phyloP scores from a whole-genome alignment of 257 asterid species.

The Oldenlandia corymbosa region DNA sequence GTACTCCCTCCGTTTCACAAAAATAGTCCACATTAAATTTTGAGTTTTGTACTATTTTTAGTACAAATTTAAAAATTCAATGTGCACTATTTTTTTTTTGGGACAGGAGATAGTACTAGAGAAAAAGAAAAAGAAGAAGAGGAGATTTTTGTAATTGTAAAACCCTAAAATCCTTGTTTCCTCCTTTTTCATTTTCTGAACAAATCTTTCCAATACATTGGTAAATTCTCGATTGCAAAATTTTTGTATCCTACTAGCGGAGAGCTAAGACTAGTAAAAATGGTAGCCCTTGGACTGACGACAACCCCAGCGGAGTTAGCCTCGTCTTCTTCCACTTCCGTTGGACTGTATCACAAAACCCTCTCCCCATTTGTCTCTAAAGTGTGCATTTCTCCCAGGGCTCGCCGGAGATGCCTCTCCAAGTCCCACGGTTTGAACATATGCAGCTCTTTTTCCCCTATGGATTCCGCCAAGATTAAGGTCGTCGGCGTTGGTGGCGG shows the following conservation, averaged over 20 bases:
- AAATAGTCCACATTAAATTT: no score
- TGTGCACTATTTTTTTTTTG: no score
- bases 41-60: no score
- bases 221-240: background rate
- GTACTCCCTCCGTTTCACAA: no score
- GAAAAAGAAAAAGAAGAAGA: no score
- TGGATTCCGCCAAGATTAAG: conserved; percentile 89
- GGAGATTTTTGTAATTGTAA: background rate
- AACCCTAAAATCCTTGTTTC: conserved; percentile 1
- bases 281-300: conserved; percentile 50
- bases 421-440: conserved; percentile 37
- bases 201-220: background rate
- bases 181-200: background rate
- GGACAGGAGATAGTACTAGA: no score
- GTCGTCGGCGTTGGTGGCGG: conserved; percentile 98
- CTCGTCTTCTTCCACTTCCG: conserved; percentile 40
- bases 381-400: conserved; percentile 34
- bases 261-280: conserved; percentile 12
- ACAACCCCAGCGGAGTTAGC: conserved; percentile 48
- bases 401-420: conserved; percentile 38
- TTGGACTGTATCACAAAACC: conserved; percentile 19
- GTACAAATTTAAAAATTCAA: no score
- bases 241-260: background rate
- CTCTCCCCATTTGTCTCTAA: conserved; percentile 30
- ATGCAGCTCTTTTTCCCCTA: conserved; percentile 47